Evolutionary conservation across 2,329 filamentous ascomycete species (phyloP).

Genomic region (Colletotrichum australisinense): DNA sequence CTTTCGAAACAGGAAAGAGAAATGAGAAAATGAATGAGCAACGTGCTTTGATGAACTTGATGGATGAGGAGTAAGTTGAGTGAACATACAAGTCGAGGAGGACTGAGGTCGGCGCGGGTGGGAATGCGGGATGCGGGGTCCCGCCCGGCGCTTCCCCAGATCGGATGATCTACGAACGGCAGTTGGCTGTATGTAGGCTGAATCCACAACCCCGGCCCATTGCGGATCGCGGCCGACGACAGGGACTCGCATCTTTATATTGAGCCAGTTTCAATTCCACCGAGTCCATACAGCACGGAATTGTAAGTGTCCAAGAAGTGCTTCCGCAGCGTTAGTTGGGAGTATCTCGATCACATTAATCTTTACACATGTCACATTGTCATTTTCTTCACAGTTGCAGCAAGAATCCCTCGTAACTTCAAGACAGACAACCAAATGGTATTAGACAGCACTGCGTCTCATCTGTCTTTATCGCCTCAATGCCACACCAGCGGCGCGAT

Average conservation of each 20-base stretch:
- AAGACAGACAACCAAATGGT: not conserved
- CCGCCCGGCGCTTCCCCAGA: conserved; percentile 27
- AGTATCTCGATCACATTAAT: not conserved
- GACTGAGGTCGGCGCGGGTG: conserved; percentile 10
- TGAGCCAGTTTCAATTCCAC: not conserved
- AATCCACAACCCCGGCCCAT: conserved; percentile 9
- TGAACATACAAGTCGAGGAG: not conserved
- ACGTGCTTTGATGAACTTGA: not conserved
- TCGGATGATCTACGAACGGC: conserved; percentile 21
- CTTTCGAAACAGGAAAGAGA: not conserved
- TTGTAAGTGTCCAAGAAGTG: not conserved
- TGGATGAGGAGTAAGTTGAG: not conserved
- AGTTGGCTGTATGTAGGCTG: conserved; percentile 9
- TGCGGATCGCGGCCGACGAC: conserved; percentile 7
- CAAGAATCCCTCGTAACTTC: not conserved
- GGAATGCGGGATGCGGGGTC: conserved; percentile 27
- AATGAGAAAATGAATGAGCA: not conserved
- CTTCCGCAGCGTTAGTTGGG: not conserved
- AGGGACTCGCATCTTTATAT: not conserved
- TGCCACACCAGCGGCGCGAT: conserved; percentile 4
- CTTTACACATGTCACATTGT: not conserved
- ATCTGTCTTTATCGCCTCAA: conserved; percentile 6
- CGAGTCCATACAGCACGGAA: not conserved
- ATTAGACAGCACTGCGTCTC: conserved; percentile 26
- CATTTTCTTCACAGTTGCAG: not conserved